Base-by-base conservation (phyloP, 1,284 basidiomycete species). In the Schizophyllum amplum region DNA sequence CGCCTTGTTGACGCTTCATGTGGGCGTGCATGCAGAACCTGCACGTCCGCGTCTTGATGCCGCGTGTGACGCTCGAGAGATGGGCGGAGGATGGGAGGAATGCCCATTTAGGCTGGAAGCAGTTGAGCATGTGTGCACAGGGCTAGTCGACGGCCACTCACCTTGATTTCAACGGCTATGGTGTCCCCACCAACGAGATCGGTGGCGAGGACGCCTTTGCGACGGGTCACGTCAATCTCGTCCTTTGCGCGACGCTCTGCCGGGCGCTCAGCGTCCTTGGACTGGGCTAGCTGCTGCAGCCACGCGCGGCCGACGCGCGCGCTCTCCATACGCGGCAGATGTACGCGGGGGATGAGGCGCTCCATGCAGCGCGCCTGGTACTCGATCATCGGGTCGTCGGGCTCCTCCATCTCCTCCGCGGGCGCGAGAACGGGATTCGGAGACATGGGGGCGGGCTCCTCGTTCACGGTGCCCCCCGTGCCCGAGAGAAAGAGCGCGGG, bases 21-120 rank as follows among this genome's bases (percentile, higher is more conserved):
- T 82, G 77, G n/a, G 82, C 75, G 69, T 96, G 92, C 84, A 96
- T 87, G 68, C 92, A 93, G 69, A 91, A 94, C 61, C 94, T 81
- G 73, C 92, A 94, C 26, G 86, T 85, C 24, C 71, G 72, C 4
- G 76, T 76, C 75, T 96, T 97, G 65, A 84, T 72, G 0, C 66
- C 59, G 17, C 71, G 74, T 1, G 84, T 87, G 53, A 73, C 71
- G 1, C 73, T 64, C 0, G 91, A 84, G 52, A 90, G 73, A 71
- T 86, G 76, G 9, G 67, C 62, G 17, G 78, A 61, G 24, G 75
- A 76, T 5, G 94, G 92, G 25, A 96, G 71, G 71, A 97, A 96
- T 2, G 85, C 92, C 93, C 94, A 97, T 75, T 97, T 97, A 50
- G 94, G 94, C 94, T 96, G 63, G 11, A 55, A 55, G 57, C 54